phyloP scores from a whole-genome alignment of 345 rosid genomes.

The Zanthoxylum bungeanum region DNA sequence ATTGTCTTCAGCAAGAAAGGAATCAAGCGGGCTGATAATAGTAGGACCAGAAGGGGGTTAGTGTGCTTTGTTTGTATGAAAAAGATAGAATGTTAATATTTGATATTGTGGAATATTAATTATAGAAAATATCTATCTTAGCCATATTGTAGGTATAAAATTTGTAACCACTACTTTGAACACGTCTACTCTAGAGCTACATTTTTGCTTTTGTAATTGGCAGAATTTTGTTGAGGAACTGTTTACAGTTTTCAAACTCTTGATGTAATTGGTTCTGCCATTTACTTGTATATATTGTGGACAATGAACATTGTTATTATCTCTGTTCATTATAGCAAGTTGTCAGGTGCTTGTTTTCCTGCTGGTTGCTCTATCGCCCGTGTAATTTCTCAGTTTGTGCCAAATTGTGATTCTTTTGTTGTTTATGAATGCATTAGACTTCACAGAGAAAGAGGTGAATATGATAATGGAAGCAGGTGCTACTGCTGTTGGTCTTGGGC shows the following conservation, averaged over 20 bases:
- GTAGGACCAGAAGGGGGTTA: constrained; percentile 94
- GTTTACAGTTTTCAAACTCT: not conserved
- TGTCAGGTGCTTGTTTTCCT: not conserved
- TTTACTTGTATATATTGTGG: not conserved
- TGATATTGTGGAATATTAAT: not conserved
- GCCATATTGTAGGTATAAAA: not conserved
- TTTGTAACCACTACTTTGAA: not conserved
- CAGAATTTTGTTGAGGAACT: not conserved
- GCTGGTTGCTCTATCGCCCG: not conserved
- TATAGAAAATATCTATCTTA: not conserved
- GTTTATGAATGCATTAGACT: constrained; percentile 33
- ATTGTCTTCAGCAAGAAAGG: constrained; percentile 41
- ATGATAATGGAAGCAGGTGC: constrained; percentile 65
- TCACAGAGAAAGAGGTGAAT: constrained; percentile 57
- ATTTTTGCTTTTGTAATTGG: not conserved
- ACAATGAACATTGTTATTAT: not conserved
- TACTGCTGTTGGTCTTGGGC: constrained; percentile 74
- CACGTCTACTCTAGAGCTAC: not conserved
- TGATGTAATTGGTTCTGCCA: not conserved
- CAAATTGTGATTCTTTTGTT: not conserved
- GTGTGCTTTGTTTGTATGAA: constrained; percentile 2
- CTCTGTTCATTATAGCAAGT: not conserved
- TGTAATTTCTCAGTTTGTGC: not conserved
- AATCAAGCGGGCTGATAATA: constrained; percentile 57
- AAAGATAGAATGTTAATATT: not conserved